These are phyloP conservation scores for Trypanosomatidae sp. DNA, from an alignment of 208 protist species.

Conservation along the genomic window DNA sequence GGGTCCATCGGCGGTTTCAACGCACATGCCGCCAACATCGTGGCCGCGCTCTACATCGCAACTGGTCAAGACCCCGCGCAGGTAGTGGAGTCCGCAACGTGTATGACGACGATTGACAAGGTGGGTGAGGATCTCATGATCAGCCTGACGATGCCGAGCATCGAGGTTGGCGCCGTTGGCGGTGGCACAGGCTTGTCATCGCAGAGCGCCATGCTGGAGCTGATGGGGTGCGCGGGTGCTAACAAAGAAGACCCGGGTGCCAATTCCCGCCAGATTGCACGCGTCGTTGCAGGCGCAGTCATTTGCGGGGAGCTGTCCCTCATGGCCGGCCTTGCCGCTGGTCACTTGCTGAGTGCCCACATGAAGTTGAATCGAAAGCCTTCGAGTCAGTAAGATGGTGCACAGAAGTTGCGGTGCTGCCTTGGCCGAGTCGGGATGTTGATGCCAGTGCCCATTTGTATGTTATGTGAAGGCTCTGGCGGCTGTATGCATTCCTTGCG, in stretches of 20 bases:
- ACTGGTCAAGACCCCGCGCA: constrained; percentile 99
- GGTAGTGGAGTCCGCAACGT: constrained; percentile 97
- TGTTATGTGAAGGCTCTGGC: neutral
- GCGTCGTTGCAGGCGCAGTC: constrained; percentile 92
- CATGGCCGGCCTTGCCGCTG: constrained; percentile 91
- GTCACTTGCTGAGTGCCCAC: constrained; percentile 89
- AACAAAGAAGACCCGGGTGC: constrained; percentile 81
- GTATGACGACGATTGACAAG: constrained; percentile 97
- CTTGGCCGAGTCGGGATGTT: neutral
- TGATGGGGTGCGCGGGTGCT: constrained; percentile 92
- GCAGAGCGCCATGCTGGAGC: constrained; percentile 93
- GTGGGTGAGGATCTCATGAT: constrained; percentile 93
- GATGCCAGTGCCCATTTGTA: neutral
- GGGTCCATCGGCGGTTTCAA: constrained; percentile 98
- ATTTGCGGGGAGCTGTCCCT: constrained; percentile 98
- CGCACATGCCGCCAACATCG: constrained; percentile 98
- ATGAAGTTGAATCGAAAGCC: constrained; percentile 94
- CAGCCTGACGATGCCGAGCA: constrained; percentile 97
- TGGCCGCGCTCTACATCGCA: constrained; percentile 97
- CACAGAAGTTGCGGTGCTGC: neutral
- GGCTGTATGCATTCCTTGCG: neutral
- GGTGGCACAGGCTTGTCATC: constrained; percentile 96
- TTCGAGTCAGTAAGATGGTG: constrained; percentile 6
- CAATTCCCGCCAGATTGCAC: constrained; percentile 93
- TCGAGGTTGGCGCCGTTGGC: constrained; percentile 98